Conservation (phyloP, 2,329 filamentous ascomycete genomes). For the Verticillium nonalfalfae region DNA sequence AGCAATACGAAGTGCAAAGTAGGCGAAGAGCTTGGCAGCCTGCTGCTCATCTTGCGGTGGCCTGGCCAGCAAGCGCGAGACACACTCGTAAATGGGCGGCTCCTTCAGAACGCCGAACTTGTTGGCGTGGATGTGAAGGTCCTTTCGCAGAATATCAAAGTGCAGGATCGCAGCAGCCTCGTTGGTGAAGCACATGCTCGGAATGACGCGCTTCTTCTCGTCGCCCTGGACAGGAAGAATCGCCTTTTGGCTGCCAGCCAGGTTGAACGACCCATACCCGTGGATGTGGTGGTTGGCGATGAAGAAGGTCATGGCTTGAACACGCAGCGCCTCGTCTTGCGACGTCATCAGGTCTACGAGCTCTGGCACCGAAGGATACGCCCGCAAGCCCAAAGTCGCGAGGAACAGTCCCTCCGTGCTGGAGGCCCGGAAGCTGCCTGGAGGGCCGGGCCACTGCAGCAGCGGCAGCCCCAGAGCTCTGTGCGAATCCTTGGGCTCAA, state of each 20-base stretch:
- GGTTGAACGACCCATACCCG: conserved; percentile 61
- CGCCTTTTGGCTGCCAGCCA: conserved; percentile 44
- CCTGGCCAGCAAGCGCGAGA: conserved; percentile 62
- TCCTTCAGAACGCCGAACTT: conserved; percentile 75
- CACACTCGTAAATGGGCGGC: conserved; percentile 71
- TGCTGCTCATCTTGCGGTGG: conserved; percentile 63
- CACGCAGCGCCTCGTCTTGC: conserved; percentile 50
- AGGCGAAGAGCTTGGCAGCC: conserved; percentile 71
- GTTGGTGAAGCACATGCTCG: conserved; percentile 78
- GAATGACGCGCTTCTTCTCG: conserved; percentile 59
- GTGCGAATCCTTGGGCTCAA: conserved; percentile 68
- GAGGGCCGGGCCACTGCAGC: conserved; percentile 70
- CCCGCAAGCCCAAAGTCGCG: conserved; percentile 62
- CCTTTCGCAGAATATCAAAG: conserved; percentile 68
- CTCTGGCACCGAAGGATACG: conserved; percentile 64
- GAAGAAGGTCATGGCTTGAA: conserved; percentile 73
- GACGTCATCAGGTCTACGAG: conserved; percentile 73
- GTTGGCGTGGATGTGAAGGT: conserved; percentile 71
- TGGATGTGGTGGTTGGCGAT: conserved; percentile 74
- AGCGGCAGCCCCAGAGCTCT: conserved; percentile 67
- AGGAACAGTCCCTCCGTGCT: conserved; percentile 74
- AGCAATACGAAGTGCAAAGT: conserved; percentile 70
- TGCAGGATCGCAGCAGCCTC: conserved; percentile 69
- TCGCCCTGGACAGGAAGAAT: conserved; percentile 70
- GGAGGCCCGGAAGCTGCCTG: conserved; percentile 54